Percentiles rank a stretch among this genome's conserved stretches.
These are phyloP conservation scores for Annulohypoxylon maeteangense DNA, from an alignment of 495 filamentous ascomycete genomes.

Conservation along the genomic window DNA sequence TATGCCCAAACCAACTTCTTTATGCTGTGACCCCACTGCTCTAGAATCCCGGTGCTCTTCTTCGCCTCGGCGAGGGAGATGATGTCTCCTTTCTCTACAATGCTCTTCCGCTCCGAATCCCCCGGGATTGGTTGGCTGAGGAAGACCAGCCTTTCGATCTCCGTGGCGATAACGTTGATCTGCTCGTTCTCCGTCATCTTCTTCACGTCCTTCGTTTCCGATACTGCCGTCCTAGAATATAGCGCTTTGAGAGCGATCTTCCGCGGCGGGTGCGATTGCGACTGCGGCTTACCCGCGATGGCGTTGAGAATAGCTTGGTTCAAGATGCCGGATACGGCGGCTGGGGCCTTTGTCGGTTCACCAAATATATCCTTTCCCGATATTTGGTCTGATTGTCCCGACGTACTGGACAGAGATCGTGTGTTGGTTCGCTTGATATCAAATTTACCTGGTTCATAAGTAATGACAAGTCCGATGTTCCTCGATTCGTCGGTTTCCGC, in stretches of 20 bases:
- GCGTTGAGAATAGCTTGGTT: conserved; percentile 42
- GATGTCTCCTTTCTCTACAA: conserved; percentile 78
- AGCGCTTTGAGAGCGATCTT: conserved; percentile 70
- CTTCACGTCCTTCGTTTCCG: conserved; percentile 53
- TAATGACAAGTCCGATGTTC: conserved; percentile 85
- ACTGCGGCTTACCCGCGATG: conserved; percentile 41
- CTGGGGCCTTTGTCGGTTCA: conserved; percentile 22
- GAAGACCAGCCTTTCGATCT: conserved; percentile 61
- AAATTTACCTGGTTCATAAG: conserved; percentile 73
- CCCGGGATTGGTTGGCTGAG: conserved; percentile 51
- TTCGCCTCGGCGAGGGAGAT: conserved; percentile 84
- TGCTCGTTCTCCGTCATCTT: conserved; percentile 73
- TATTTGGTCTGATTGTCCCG: conserved; percentile 42
- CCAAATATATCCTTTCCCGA: conserved; percentile 29
- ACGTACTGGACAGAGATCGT: conserved; percentile 74
- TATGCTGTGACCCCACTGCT: conserved; percentile 84
- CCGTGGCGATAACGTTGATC: conserved; percentile 74
- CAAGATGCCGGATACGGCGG: conserved; percentile 27
- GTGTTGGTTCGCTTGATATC: conserved; percentile 85
- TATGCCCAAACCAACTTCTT: conserved; percentile 91
- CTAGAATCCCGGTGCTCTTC: conserved; percentile 85
- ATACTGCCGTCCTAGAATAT: conserved; percentile 62
- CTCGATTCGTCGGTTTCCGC: conserved; percentile 76
- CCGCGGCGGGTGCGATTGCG: conserved; percentile 38
- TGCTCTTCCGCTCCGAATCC: conserved; percentile 47